Evolutionary conservation across 768 basidiomycete genomes (phyloP).

Genomic region (Mycena maculata): DNA sequence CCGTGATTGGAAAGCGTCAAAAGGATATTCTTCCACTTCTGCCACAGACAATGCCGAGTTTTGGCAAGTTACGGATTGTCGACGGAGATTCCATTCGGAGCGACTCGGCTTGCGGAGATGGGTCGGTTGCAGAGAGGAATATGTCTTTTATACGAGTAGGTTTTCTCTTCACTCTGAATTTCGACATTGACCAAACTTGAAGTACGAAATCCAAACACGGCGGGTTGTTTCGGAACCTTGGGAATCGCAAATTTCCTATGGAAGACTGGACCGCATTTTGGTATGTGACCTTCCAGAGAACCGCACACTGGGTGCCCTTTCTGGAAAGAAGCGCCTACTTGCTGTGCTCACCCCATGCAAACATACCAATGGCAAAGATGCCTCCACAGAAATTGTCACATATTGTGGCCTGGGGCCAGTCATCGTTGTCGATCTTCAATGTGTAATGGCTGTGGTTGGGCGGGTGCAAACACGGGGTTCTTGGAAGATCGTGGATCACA

Average conservation of each 20-base stretch:
- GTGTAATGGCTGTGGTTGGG: slow-evolving; percentile 30
- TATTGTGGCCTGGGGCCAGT: background rate
- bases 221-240: background rate
- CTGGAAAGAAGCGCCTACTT: background rate
- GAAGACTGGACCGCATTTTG: slow-evolving; percentile 31
- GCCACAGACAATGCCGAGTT: slow-evolving; percentile 31
- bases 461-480: slow-evolving; percentile 16
- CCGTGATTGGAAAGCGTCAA: background rate
- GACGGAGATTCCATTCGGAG: slow-evolving; percentile 36
- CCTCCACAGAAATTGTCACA: background rate
- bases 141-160: slow-evolving; percentile 6
- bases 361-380: slow-evolving; percentile 33
- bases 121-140: background rate
- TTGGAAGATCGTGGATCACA: slow-evolving; percentile 29
- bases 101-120: background rate
- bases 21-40: slow-evolving; percentile 14
- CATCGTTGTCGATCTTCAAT: slow-evolving; percentile 29
- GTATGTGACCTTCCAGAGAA: slow-evolving; percentile 23
- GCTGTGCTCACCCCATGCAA: slow-evolving; percentile 31
- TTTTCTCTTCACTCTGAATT: background rate
- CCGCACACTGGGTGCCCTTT: background rate
- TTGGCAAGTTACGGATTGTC: slow-evolving; percentile 39
- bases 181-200: background rate
- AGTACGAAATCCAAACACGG: background rate
- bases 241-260: slow-evolving; percentile 22